These are phyloP conservation scores for Camellia granthamiana DNA, from an alignment of 148 eudicot genomes.

Conservation along the genomic window DNA sequence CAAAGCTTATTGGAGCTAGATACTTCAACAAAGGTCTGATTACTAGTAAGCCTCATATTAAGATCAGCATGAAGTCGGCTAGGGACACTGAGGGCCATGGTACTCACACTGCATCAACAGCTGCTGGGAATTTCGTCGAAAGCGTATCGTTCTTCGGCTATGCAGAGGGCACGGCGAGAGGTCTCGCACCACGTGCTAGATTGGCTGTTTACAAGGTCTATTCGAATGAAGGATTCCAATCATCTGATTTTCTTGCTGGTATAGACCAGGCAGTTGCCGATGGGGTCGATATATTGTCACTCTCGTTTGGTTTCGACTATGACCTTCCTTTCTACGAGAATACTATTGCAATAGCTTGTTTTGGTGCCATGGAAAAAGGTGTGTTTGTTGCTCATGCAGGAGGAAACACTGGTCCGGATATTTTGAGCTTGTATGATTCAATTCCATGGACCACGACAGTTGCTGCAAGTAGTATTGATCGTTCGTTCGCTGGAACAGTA, in stretches of 20 bases:
- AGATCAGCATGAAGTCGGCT: constrained; percentile 26
- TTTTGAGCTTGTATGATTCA: constrained; percentile 5
- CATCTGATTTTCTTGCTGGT: constrained; percentile 26
- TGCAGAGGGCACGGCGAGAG: constrained; percentile 29
- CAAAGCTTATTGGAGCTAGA: constrained; percentile 46
- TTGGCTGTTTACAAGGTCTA: constrained; percentile 31
- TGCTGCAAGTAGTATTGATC: constrained; percentile 30
- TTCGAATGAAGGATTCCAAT: constrained; percentile 16
- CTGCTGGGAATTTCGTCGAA: constrained; percentile 36
- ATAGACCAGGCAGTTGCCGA: constrained; percentile 33
- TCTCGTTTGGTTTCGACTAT: constrained; percentile 23
- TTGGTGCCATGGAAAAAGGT: constrained; percentile 38
- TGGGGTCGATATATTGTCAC: constrained; percentile 36
- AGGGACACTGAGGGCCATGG: constrained; percentile 56
- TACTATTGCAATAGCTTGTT: constrained; percentile 28
- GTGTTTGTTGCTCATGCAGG: constrained; percentile 35
- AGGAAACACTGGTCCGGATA: constrained; percentile 29
- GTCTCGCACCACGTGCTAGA: constrained; percentile 34
- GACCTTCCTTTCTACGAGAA: constrained; percentile 17
- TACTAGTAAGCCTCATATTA: constrained; percentile 20
- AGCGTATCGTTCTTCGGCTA: constrained; percentile 27
- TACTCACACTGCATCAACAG: constrained; percentile 46
- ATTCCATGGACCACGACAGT: constrained; percentile 37
- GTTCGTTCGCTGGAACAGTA: constrained; percentile 27
- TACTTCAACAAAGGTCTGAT: constrained; percentile 43